Evolutionary conservation across 768 basidiomycete species (phyloP).

Genomic region (Boletus rufocinnamomeus): DNA sequence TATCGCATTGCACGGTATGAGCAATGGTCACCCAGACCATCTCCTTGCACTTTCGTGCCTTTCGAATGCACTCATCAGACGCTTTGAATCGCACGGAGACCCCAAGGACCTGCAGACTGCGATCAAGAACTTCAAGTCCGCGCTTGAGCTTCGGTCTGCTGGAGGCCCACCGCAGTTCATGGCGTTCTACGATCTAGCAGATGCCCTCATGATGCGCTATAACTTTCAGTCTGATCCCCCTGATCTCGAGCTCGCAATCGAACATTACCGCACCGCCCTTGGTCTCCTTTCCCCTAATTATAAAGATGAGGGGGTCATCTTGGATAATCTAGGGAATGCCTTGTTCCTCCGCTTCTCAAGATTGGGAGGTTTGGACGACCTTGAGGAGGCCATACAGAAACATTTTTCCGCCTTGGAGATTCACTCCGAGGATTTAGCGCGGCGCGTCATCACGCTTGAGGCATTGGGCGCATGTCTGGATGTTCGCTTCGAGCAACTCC

Average conservation of each 20-base stretch:
- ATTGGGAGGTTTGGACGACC: conserved; percentile 15
- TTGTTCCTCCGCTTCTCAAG: conserved; percentile 28
- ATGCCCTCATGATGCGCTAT: conserved; percentile 31
- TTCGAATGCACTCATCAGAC: conserved; percentile 26
- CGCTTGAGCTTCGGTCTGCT: conserved; percentile 20
- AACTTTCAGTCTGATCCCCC: conserved; percentile 15
- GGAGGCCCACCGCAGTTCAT: conserved; percentile 17
- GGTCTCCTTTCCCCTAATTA: conserved; percentile 18
- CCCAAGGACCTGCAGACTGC: conserved; percentile 31
- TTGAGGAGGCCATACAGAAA: conserved; percentile 33
- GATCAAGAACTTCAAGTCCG: conserved; percentile 25
- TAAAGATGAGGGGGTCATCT: conserved; percentile 14
- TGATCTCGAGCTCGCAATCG: conserved; percentile 34
- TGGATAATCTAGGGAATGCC: conserved; percentile 27
- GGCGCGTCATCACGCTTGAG: conserved; percentile 22
- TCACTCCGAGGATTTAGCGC: conserved; percentile 13
- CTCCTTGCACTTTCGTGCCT: conserved; percentile 24
- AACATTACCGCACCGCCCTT: conserved; percentile 27
- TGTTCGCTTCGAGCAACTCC: conserved; percentile 27
- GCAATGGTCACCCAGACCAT: conserved; percentile 18
- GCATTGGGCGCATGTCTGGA: conserved; percentile 27
- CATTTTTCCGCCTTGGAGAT: conserved; percentile 24
- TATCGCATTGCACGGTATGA: conserved; percentile 20
- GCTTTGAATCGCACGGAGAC: conserved; percentile 21
- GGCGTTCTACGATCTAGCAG: conserved; percentile 30